phyloP scores from a whole-genome alignment of 1,284 basidiomycete genomes.

The Rhodotorula sp. region DNA sequence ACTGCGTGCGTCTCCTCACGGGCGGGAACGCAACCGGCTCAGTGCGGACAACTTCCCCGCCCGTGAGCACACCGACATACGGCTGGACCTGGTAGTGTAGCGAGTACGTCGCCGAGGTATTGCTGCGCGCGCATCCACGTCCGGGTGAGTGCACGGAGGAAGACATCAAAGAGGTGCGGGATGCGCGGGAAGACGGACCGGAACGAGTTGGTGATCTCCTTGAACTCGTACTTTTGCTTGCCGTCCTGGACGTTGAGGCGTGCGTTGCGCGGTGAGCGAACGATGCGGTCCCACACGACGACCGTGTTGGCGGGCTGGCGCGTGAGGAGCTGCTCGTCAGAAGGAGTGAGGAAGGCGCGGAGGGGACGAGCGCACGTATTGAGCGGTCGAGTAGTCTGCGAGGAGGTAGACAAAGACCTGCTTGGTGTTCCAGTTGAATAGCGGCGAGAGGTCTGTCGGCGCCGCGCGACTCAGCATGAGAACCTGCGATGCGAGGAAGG shows the following conservation, averaged over 20 bases:
- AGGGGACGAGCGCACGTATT: conserved; percentile 62
- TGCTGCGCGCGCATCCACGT: conserved; percentile 54
- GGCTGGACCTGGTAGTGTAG: conserved; percentile 91
- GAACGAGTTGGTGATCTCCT: conserved; percentile 74
- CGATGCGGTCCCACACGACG: conserved; percentile 88
- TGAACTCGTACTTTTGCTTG: conserved; percentile 81
- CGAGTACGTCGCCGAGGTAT: conserved; percentile 67
- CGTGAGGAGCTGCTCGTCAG: neutral
- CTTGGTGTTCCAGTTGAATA: conserved; percentile 95
- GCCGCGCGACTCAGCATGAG: conserved; percentile 21
- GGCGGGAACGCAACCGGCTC: conserved; percentile 29
- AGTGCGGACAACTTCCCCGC: conserved; percentile 71
- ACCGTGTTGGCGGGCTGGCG: conserved; percentile 73
- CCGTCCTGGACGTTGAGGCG: conserved; percentile 62
- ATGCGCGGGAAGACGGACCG: conserved; percentile 59
- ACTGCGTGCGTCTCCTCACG: conserved; percentile 11
- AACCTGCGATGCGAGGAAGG: neutral
- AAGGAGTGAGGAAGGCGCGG: neutral
- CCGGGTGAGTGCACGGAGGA: no score
- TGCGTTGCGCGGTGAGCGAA: conserved; percentile 67
- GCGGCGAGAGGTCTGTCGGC: conserved; percentile 66
- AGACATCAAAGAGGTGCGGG: neutral
- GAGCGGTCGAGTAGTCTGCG: conserved; percentile 71
- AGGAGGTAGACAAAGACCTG: conserved; percentile 82
- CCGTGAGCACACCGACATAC: conserved; percentile 74